phyloP scores from a whole-genome alignment of 2,329 filamentous ascomycete genomes.

The Cercospora nicotianae region DNA sequence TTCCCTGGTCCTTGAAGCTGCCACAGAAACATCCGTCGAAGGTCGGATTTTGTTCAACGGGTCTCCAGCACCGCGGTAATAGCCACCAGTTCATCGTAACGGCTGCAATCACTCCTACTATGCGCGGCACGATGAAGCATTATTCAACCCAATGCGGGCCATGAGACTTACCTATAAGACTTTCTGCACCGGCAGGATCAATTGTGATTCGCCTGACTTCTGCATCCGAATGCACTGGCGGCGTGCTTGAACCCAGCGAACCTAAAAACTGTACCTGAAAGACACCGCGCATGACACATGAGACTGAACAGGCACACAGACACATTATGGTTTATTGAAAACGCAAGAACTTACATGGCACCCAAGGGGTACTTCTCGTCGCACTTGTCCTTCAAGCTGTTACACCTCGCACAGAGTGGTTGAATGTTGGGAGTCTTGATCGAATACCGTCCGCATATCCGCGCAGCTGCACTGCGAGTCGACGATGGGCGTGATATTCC shows the following conservation, averaged over 20 bases:
- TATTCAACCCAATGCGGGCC: background rate
- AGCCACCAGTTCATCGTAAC: background rate
- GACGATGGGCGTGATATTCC: background rate
- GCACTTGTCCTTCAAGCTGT: background rate
- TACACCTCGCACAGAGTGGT: background rate
- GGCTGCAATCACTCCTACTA: background rate
- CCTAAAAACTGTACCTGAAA: background rate
- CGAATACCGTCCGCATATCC: background rate
- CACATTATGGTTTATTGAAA: background rate
- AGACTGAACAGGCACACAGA: background rate
- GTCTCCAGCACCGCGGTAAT: background rate
- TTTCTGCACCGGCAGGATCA: background rate
- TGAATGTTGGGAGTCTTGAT: background rate
- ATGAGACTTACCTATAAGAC: background rate
- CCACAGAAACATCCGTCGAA: background rate
- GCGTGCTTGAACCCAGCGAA: constrained; percentile 1
- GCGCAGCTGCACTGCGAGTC: background rate
- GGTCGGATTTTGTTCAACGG: background rate
- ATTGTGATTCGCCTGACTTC: background rate
- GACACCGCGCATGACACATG: background rate
- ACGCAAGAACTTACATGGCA: constrained; percentile 1
- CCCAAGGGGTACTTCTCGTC: background rate
- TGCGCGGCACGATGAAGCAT: background rate
- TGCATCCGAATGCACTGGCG: background rate
- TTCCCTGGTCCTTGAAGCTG: background rate